Conservation (phyloP, 345 rosid genomes). For the Microthlaspi erraticum region DNA sequence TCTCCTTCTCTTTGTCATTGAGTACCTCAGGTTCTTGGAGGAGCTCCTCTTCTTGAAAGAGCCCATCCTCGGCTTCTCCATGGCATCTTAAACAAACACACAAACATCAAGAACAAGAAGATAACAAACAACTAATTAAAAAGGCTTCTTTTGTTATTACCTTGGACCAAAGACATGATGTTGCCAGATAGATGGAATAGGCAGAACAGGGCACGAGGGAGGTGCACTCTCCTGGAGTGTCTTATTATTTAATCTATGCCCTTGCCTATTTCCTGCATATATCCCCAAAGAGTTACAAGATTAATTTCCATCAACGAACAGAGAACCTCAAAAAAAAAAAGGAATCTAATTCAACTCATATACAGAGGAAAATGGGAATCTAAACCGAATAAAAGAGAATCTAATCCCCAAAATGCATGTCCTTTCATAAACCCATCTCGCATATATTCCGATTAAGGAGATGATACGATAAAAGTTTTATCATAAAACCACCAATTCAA, state of each 20-base stretch:
- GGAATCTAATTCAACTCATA: neutral
- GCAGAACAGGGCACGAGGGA: conserved; percentile 52
- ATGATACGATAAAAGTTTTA: too few relatives aligned
- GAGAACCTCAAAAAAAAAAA: too few relatives aligned
- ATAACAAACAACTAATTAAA: neutral
- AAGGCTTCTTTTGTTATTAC: neutral
- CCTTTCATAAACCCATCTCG: neutral
- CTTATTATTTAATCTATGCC: conserved; percentile 42
- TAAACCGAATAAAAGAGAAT: neutral
- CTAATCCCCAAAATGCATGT: neutral
- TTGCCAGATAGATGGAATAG: conserved; percentile 38
- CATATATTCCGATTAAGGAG: neutral
- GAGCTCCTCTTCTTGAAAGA: conserved; percentile 82
- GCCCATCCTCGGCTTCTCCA: conserved; percentile 54
- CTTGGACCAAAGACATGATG: conserved; percentile 49
- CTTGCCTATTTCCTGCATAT: conserved; percentile 50
- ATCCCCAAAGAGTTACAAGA: neutral
- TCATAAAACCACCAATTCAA: too few relatives aligned
- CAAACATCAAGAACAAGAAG: conserved; percentile 28
- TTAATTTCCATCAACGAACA: neutral
- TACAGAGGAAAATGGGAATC: neutral
- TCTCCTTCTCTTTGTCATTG: conserved; percentile 68
- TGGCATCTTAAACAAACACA: conserved; percentile 45
- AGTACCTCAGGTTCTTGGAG: conserved; percentile 68
- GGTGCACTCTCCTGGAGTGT: conserved; percentile 44